Base-by-base conservation (phyloP, 78 protist species). In the Paratrimastix pyriformis region DNA sequence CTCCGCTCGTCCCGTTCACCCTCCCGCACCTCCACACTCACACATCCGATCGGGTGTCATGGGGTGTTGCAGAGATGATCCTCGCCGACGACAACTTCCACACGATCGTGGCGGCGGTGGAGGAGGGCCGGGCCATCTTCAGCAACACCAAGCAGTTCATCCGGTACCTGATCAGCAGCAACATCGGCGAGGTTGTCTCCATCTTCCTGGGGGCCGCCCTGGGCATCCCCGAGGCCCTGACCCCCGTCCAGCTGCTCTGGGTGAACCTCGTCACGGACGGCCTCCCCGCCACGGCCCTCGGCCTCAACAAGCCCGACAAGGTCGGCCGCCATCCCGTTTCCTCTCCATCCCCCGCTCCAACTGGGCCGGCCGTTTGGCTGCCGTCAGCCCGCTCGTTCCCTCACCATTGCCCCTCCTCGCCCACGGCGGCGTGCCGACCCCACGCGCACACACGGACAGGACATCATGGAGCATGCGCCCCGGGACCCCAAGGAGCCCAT, bases 71-170 rank as follows among this genome's bases (percentile, higher is more conserved):
- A 9, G 9, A 75, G 33, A 48, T 64, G 69, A 60, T 59, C 15
- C 85, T 97, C 5, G 74, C 83, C 30, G 99, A 97, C 82, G 98
- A 97, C 83, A 91, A 97, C 88, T 97, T 97, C 71, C 45, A 96
- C 0, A 87, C 98, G 7, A 96, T 97, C 72, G 94, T 93, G 39
- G 29, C 54, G 1, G 94, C 93, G 0, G 85, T 93, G 3, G 92
- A 86, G 75, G 93, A 93, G 54, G 97, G 94, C 40, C 81, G 91
- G 30, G 50, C 82, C 8, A 86, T 90, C 78, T 88, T 77, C 83
- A 54, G 69, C 77, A 85, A 85, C 85, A 77, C 73, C 62, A 83
- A 84, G 80, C 75, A 74, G 52, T 85, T 86, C 77, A 82, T 90
- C 43, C 84, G 89, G 44, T 90, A 86, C 82, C 83, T 84, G 30